These are phyloP conservation scores for Micractinium sp. DNA, from an alignment of 139 green algal genomes.

Conservation along the genomic window DNA sequence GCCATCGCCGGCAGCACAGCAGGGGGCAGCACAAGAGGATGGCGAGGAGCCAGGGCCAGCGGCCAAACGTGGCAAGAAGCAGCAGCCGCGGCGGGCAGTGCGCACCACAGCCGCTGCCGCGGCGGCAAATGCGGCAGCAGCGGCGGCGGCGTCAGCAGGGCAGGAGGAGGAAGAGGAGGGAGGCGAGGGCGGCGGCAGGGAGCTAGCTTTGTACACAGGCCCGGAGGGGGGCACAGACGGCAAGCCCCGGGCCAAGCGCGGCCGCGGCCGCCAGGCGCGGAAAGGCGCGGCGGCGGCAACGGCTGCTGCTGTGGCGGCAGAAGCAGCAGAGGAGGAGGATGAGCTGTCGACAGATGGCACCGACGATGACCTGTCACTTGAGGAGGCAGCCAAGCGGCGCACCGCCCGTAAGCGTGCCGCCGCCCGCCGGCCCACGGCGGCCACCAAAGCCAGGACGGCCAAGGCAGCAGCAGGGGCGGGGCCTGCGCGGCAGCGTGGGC, in stretches of 20 bases:
- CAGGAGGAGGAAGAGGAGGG: background rate
- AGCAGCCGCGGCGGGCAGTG: background rate
- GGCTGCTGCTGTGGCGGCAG: background rate
- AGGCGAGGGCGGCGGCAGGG: background rate
- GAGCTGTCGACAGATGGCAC: conserved; percentile 5
- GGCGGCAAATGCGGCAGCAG: background rate
- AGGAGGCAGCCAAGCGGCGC: background rate
- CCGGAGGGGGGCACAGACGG: background rate
- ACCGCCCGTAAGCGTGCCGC: background rate
- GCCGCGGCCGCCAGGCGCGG: background rate
- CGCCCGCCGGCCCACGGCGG: background rate
- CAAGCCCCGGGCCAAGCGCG: background rate
- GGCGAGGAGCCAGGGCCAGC: background rate
- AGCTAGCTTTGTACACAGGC: background rate
- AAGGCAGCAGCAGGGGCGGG: background rate
- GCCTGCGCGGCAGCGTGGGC: background rate
- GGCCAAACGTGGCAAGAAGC: background rate
- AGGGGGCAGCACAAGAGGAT: background rate
- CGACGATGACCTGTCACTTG: background rate
- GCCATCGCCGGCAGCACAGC: background rate
- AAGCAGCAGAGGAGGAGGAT: conserved; percentile 16
- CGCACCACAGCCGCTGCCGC: background rate
- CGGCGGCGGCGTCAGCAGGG: background rate
- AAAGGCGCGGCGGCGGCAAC: background rate
- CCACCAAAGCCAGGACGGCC: background rate